Conservation (phyloP, 371 early-diverging fungal species). For the Phascolomyces articulosus region DNA sequence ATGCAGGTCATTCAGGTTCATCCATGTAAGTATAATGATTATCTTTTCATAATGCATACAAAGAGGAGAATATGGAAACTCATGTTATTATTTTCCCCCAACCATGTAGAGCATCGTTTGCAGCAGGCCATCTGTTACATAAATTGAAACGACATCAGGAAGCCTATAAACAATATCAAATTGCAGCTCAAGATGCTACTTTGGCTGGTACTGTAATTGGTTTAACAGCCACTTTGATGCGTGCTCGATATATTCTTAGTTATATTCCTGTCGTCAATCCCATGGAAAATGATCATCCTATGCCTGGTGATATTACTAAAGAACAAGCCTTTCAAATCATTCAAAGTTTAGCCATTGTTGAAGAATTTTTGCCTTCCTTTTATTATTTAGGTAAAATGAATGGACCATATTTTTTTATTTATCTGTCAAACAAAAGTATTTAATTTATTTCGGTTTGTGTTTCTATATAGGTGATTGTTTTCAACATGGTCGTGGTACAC, state of each 20-base stretch:
- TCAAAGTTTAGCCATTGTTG: conserved; percentile 25
- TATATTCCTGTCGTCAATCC: conserved; percentile 35
- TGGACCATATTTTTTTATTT: too few relatives aligned
- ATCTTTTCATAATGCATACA: background rate
- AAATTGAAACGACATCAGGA: conserved; percentile 34
- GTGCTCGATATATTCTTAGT: conserved; percentile 43
- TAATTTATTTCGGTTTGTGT: too few relatives aligned
- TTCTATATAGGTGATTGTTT: conserved; percentile 28
- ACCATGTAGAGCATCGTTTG: conserved; percentile 48
- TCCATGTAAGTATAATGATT: conserved; percentile 29
- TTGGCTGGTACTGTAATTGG: conserved; percentile 29
- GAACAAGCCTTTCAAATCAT: conserved; percentile 33
- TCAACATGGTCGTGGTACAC: conserved; percentile 32
- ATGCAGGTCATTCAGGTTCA: conserved; percentile 40
- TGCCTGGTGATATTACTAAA: conserved; percentile 11
- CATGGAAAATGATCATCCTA: background rate
- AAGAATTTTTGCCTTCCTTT: conserved; percentile 34
- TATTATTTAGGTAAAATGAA: conserved; percentile 41
- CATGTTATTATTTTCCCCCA: background rate
- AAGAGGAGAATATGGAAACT: background rate
- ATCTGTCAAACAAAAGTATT: too few relatives aligned
- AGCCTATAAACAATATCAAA: conserved; percentile 36
- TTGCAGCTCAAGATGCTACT: conserved; percentile 33
- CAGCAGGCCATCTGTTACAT: conserved; percentile 46
- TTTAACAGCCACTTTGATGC: conserved; percentile 36